These are phyloP conservation scores for Symbiodinium pilosum DNA, from an alignment of 73 alveolate species.

Conservation along the genomic window DNA sequence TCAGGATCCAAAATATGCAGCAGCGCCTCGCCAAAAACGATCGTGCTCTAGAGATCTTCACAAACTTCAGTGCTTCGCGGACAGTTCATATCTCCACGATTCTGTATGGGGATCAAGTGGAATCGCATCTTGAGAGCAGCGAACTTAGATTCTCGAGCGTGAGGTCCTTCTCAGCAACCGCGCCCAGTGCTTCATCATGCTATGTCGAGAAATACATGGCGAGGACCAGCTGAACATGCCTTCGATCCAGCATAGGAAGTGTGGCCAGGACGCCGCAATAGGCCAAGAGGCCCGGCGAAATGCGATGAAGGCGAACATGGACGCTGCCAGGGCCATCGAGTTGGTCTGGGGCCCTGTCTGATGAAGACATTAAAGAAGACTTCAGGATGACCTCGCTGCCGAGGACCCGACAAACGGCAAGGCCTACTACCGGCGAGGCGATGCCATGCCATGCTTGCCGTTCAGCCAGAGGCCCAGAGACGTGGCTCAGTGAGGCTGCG, in stretches of 20 bases:
- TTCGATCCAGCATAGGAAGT: background rate
- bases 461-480: too few relatives aligned
- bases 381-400: background rate
- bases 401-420: conserved; percentile 85
- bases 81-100: too few relatives aligned
- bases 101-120: too few relatives aligned
- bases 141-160: too few relatives aligned
- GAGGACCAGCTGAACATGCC: background rate
- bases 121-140: too few relatives aligned
- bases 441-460: background rate
- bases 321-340: conserved; percentile 82
- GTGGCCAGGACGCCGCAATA: background rate
- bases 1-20: conserved; percentile 60
- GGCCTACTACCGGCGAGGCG: conserved; percentile 84
- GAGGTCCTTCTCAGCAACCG: conserved; percentile 86
- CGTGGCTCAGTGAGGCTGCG: conserved; percentile 25
- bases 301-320: conserved; percentile 87
- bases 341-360: background rate
- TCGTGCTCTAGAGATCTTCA: too few relatives aligned
- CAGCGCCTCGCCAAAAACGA: conserved; percentile 4
- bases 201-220: conserved; percentile 74
- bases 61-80: too few relatives aligned
- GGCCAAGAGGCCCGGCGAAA: conserved; percentile 51
- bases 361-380: background rate
- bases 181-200: conserved; percentile 83